Conservation (phyloP, 768 basidiomycete genomes). For the Panellus pusillus region DNA sequence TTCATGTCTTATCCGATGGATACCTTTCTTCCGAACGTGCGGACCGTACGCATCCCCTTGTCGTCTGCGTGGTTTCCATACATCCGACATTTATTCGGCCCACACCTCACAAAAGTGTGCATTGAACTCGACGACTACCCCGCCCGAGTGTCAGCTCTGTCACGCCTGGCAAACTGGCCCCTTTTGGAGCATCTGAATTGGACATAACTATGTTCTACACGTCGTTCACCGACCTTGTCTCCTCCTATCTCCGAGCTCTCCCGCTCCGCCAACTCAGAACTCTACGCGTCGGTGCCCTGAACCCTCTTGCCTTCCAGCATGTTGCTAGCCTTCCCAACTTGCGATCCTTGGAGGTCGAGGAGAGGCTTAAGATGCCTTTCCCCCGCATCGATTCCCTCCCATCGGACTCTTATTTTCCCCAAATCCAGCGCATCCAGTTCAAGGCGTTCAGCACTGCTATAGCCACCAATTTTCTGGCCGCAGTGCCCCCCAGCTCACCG, state of each 20-base stretch:
- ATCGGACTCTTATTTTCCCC: too few species aligned
- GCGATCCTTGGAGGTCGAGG: not conserved
- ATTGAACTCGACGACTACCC: not conserved
- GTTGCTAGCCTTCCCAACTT: not conserved
- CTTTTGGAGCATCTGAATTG: not conserved
- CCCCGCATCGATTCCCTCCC: too few species aligned
- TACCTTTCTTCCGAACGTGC: not conserved
- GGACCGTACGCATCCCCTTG: not conserved
- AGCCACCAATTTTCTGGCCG: too few species aligned
- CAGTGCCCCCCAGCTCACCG: too few species aligned
- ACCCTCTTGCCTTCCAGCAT: not conserved
- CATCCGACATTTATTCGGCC: not conserved
- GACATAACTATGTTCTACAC: too few species aligned
- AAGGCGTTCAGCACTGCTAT: too few species aligned
- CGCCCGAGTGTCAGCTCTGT: not conserved
- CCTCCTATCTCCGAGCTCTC: too few species aligned
- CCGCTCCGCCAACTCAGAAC: too few species aligned
- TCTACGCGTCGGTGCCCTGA: too few species aligned
- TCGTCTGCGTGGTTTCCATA: not conserved
- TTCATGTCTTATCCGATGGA: not conserved
- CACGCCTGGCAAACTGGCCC: not conserved
- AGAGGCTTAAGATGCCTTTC: too few species aligned
- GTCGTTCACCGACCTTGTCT: too few species aligned
- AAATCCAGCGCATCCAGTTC: too few species aligned
- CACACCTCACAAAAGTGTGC: not conserved